phyloP scores from a whole-genome alignment of 2,329 filamentous ascomycete species.

The Orbilia blumenaviensis region DNA sequence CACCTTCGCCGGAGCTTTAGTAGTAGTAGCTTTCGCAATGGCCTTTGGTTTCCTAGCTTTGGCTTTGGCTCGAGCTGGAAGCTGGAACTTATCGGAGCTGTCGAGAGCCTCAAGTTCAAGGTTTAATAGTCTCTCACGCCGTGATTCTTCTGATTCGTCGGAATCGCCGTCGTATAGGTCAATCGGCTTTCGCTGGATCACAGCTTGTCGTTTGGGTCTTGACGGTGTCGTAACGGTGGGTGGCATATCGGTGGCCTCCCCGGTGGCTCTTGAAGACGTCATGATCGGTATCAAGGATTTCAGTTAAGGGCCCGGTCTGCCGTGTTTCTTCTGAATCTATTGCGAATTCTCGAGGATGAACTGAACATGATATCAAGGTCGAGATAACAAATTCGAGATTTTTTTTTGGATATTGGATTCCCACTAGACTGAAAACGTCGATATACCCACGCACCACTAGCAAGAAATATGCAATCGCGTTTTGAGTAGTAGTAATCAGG shows the following conservation, averaged over 20 bases:
- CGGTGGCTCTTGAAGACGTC: neutral
- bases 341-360: neutral
- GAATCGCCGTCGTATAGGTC: slow-evolving; percentile 1
- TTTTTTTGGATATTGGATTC: too few species aligned
- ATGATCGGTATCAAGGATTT: neutral
- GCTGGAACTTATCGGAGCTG: slow-evolving; percentile 23
- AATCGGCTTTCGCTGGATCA: slow-evolving; percentile 18
- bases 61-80: slow-evolving; percentile 9
- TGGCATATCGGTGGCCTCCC: neutral
- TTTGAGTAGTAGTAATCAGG: neutral
- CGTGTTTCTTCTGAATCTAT: neutral
- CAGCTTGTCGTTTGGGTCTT: slow-evolving; percentile 32
- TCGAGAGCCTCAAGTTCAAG: neutral
- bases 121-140: neutral
- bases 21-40: neutral
- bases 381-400: neutral
- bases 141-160: slow-evolving; percentile 12
- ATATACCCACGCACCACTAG: neutral
- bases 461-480: neutral
- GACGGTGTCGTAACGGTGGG: neutral
- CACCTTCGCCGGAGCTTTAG: neutral
- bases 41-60: neutral
- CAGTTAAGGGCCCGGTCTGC: neutral
- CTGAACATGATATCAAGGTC: slow-evolving; percentile 30
- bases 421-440: neutral